Conservation (phyloP, 2,329 filamentous ascomycete genomes). For the Thielaviopsis cerberus region DNA sequence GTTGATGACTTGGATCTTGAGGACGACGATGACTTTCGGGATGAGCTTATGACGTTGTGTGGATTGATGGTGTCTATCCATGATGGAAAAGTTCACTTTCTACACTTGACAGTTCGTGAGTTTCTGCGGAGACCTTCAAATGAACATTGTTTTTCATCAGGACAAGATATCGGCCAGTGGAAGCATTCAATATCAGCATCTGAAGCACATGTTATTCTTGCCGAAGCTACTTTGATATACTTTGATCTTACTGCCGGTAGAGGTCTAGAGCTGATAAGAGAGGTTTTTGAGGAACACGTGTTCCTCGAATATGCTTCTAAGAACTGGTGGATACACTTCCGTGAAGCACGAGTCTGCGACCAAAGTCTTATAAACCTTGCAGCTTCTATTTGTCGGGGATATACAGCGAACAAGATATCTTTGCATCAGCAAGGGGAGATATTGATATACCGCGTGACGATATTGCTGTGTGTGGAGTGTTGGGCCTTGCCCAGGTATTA, state of each 20-base stretch:
- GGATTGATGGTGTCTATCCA: not conserved
- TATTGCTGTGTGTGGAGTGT: no score
- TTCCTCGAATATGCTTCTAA: no score
- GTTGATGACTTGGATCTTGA: not conserved
- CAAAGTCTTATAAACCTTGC: no score
- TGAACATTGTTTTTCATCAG: not conserved
- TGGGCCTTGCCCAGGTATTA: no score
- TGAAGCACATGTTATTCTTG: not conserved
- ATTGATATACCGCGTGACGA: no score
- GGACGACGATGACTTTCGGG: not conserved
- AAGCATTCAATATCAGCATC: not conserved
- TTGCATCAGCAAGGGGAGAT: no score
- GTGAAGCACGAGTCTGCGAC: no score
- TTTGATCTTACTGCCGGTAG: not conserved
- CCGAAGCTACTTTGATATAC: not conserved
- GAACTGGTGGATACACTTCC: no score
- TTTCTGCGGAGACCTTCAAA: not conserved
- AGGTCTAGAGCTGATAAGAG: not conserved
- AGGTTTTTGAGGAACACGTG: no score
- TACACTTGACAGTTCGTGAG: not conserved
- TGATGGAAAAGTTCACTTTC: not conserved
- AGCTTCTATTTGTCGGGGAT: no score
- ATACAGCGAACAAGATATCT: no score
- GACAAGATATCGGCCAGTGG: not conserved
- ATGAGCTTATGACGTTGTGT: not conserved